Conservation (phyloP, 441 rosid species). For the Erodium moschatum region DNA sequence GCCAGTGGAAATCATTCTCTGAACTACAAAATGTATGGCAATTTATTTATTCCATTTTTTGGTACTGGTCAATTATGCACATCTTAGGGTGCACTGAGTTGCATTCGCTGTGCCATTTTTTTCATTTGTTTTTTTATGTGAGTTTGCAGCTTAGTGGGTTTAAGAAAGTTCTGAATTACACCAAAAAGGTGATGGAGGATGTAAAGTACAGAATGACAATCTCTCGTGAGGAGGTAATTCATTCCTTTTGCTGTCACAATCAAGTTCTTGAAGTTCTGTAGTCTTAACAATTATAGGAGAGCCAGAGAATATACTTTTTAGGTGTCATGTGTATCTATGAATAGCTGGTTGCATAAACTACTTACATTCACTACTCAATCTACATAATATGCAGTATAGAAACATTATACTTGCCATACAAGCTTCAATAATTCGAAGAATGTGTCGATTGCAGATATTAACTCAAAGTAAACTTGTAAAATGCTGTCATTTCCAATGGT, state of each 20-base stretch:
- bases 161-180: constrained; percentile 92
- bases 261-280: background rate
- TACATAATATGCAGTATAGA: background rate
- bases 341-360: background rate
- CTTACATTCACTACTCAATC: background rate
- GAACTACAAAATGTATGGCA: constrained; percentile 80
- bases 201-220: constrained; percentile 60
- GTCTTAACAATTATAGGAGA: background rate
- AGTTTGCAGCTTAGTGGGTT: constrained; percentile 84
- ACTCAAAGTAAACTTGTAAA: background rate
- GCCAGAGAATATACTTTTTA: background rate
- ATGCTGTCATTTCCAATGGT: background rate
- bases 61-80: constrained; percentile 12
- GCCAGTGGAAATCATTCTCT: constrained; percentile 84
- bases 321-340: background rate
- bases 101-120: background rate
- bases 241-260: constrained; percentile 7
- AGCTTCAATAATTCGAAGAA: background rate
- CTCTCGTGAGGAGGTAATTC: constrained; percentile 89
- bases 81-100: background rate
- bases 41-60: constrained; percentile 9
- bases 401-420: background rate
- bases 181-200: constrained; percentile 87
- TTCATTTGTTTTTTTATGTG: constrained; percentile 14
- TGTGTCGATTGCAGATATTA: background rate